Evolutionary conservation across 306 rosid genomes (phyloP), one percentile per base, ranked within the genome.

Genomic region (Prunus davidiana): DNA sequence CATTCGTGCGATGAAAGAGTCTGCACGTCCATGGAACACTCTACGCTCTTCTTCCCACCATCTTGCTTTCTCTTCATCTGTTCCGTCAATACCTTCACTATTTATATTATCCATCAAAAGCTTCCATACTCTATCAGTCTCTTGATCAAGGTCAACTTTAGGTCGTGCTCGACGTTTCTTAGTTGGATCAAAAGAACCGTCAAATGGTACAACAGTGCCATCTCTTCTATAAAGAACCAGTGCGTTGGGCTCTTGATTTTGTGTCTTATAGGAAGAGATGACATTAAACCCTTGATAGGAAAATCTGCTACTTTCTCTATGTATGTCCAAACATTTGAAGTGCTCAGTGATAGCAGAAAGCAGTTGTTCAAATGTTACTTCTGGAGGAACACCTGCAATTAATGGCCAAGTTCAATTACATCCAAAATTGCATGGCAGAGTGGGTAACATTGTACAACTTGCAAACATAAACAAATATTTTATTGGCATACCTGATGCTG

Each of bases 1-100:
- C 99, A 96, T 96, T 64, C 97, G 79, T 56, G 98, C 98, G 13
- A 96, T 91, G 82, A 96, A 96, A 78, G 98, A 91, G 80, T 96
- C 98, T 32, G 94, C 99, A 76, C 98, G 84, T 32, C 99, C 99
- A 18, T 72, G 88, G 69, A 96, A 96, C 51, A 96, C 96, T 18
- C 82, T 91, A 19, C 99, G 87, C 73, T 96, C 99, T 85, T 89
- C 93, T 86, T 96, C 98, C 99, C 99, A 96, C 98, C 98, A 88
- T 79, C 89, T 93, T 78, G 86, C 84, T 82, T 88, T 93, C 10
- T 88, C 89, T 84, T 91, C 93, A 80, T 96, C 90, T 0, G 93
- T 89, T 77, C 99, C 99, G 82, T 96, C 91, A 86, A 96, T 82
- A 38, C 99, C 98, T 79, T 88, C 86, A 56, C 88, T 93, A 75